These are phyloP conservation scores for Cyberlindnera xishuangbannaensis DNA, from an alignment of 805 yeast genomes.

Conservation along the genomic window DNA sequence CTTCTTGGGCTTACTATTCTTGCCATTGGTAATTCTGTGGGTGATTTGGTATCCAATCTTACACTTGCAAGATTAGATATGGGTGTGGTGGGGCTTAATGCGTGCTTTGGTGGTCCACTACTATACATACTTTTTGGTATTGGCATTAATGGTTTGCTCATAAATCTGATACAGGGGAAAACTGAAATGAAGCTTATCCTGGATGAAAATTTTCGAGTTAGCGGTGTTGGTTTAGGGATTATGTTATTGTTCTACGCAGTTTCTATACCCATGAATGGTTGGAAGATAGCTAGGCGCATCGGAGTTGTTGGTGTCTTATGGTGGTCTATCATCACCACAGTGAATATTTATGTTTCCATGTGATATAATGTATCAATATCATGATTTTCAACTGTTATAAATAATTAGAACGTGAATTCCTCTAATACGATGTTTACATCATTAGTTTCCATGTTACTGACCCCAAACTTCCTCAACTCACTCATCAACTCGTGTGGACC, in stretches of 20 bases:
- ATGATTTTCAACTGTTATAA: no score
- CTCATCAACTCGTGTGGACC: conserved; percentile 21
- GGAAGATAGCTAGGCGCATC: conserved; percentile 21
- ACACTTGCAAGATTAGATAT: conserved; percentile 77
- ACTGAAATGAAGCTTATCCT: conserved; percentile 11
- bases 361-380: not conserved
- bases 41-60: conserved; percentile 80
- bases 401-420: conserved; percentile 18
- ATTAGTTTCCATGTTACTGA: conserved; percentile 3
- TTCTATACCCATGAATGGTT: conserved; percentile 19
- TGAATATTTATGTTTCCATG: conserved; percentile 20
- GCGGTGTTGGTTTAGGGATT: conserved; percentile 19
- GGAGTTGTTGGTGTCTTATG: conserved; percentile 22
- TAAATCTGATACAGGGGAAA: conserved; percentile 21
- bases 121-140: conserved; percentile 72
- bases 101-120: conserved; percentile 92
- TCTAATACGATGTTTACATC: conserved; percentile 19
- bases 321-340: conserved; percentile 23
- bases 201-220: conserved; percentile 20
- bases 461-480: conserved; percentile 20
- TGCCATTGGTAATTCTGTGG: conserved; percentile 89
- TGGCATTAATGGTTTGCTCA: conserved; percentile 64
- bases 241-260: conserved; percentile 20
- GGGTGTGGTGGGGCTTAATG: conserved; percentile 89
- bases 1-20: conserved; percentile 82